These are phyloP conservation scores for Ascosphaera pollenicola DNA, from an alignment of 2,329 filamentous ascomycete genomes.

Conservation along the genomic window DNA sequence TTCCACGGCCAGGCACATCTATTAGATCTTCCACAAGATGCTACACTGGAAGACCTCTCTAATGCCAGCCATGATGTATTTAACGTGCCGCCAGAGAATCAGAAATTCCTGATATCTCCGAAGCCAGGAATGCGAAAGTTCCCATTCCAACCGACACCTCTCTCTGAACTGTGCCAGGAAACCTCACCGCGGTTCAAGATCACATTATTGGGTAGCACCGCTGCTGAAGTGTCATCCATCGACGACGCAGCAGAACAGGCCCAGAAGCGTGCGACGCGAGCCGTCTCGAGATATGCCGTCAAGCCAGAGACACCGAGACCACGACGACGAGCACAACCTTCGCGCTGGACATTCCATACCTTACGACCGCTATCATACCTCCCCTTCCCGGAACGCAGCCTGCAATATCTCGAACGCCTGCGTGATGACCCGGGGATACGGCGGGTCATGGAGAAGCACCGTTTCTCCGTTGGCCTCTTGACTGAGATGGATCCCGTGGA, in stretches of 20 bases:
- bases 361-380: constrained; percentile 58
- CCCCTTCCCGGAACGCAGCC: constrained; percentile 49
- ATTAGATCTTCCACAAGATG: constrained; percentile 24
- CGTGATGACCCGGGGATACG: constrained; percentile 70
- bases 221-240: constrained; percentile 16
- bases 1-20: constrained; percentile 31
- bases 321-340: constrained; percentile 8
- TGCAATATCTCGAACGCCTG: constrained; percentile 51
- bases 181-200: constrained; percentile 22
- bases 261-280: constrained; percentile 2
- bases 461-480: constrained; percentile 63
- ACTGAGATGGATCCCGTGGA: constrained; percentile 88
- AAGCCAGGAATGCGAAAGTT: constrained; percentile 25
- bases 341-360: constrained; percentile 55
- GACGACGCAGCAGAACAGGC: constrained; percentile 4
- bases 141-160: constrained; percentile 18
- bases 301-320: constrained; percentile 2
- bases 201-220: constrained; percentile 22
- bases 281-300: constrained; percentile 1
- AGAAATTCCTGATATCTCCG: constrained; percentile 24
- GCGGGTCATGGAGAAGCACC: constrained; percentile 60
- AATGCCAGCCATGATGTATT: constrained; percentile 13
- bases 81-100: constrained; percentile 19
- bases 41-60: constrained; percentile 28
- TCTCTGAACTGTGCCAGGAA: constrained; percentile 13